These are phyloP conservation scores for Gossypium ekmanianum DNA, from an alignment of 345 rosid genomes.

Conservation along the genomic window DNA sequence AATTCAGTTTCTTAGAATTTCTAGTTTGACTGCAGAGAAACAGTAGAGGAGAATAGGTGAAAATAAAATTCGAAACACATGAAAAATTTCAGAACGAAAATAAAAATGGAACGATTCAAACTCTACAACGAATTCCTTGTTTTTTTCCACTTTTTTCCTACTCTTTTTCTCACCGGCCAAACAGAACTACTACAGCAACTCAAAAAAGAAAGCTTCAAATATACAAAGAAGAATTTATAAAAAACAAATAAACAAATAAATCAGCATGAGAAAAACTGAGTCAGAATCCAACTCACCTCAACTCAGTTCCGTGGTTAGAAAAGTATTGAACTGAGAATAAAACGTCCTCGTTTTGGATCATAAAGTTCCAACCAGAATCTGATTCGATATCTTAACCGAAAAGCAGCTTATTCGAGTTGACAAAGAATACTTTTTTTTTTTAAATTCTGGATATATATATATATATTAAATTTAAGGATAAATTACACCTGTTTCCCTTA, in stretches of 20 bases:
- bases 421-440: background rate
- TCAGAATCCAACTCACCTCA: conserved; percentile 1
- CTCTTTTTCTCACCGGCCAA: conserved; percentile 10
- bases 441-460: too few relatives aligned
- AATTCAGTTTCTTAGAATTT: background rate
- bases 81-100: background rate
- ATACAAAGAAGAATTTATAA: background rate
- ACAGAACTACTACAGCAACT: conserved; percentile 4
- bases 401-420: background rate
- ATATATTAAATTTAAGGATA: too few relatives aligned
- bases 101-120: background rate
- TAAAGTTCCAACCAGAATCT: background rate
- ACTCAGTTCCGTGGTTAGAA: background rate
- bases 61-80: background rate
- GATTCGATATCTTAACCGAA: background rate
- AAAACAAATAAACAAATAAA: background rate
- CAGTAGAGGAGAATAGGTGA: background rate
- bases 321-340: background rate
- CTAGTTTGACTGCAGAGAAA: conserved; percentile 3
- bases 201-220: conserved; percentile 1
- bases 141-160: background rate
- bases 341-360: background rate
- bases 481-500: too few relatives aligned
- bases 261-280: background rate
- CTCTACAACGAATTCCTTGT: background rate